Evolutionary conservation across 2,329 filamentous ascomycete genomes (phyloP).

Genomic region (Metarhizium album): DNA sequence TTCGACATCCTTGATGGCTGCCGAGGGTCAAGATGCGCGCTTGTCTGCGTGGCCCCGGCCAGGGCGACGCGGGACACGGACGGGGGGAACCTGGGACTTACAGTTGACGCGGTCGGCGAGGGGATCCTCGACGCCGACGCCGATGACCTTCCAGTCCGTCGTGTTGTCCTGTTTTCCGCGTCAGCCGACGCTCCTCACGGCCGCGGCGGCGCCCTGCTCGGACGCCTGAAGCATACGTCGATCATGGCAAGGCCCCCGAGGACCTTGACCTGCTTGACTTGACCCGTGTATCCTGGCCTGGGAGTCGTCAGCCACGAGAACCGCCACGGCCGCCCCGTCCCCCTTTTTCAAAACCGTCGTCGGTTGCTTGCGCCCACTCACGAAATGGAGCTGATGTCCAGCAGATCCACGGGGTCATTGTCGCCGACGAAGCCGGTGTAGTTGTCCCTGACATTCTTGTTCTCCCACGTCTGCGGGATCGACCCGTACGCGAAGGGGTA

Average conservation of each 20-base stretch:
- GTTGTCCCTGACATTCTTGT: constrained; percentile 27
- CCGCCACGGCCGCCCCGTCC: too few species aligned
- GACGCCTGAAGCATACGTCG: constrained; percentile 22
- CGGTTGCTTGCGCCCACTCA: constrained; percentile 10
- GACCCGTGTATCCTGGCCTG: constrained; percentile 21
- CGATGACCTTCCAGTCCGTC: constrained; percentile 31
- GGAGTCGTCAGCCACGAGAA: constrained; percentile 3
- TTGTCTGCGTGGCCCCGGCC: constrained; percentile 1
- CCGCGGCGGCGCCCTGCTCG: too few species aligned
- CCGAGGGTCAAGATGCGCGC: constrained; percentile 9
- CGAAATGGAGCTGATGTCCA: constrained; percentile 25
- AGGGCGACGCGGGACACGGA: neutral
- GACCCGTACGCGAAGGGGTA: constrained; percentile 34
- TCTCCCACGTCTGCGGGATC: constrained; percentile 34
- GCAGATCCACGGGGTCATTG: constrained; percentile 31
- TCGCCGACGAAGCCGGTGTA: constrained; percentile 27
- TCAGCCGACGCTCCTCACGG: too few species aligned
- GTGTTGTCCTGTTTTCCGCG: constrained; percentile 10
- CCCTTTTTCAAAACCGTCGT: too few species aligned
- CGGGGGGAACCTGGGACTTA: too few species aligned
- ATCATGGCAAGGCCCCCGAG: constrained; percentile 28
- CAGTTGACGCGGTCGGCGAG: constrained; percentile 23
- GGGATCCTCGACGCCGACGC: constrained; percentile 27
- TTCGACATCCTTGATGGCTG: constrained; percentile 23
- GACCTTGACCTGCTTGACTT: constrained; percentile 31